Evolutionary conservation across 1,284 basidiomycete species (phyloP).

Genomic region (Leucoagaricus sp.): DNA sequence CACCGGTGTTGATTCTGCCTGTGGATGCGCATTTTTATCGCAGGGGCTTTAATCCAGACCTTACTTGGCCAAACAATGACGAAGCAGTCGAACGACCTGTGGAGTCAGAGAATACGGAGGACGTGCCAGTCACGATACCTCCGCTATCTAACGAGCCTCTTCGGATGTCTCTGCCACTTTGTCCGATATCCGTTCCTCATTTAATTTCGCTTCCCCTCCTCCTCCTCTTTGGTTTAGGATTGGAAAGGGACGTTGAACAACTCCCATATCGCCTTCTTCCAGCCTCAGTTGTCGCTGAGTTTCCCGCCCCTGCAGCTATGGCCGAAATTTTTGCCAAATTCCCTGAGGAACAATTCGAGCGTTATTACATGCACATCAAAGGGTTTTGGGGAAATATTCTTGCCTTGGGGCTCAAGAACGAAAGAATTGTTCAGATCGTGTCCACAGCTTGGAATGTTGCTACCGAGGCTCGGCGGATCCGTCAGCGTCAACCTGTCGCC

Average conservation of each 20-base stretch:
- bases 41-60: conserved; percentile 41
- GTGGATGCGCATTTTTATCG: conserved; percentile 44
- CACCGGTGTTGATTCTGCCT: conserved; percentile 45
- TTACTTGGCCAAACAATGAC: conserved; percentile 25
- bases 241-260: conserved; percentile 39
- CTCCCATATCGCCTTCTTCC: conserved; percentile 44
- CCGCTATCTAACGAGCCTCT: conserved; percentile 19
- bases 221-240: conserved; percentile 41
- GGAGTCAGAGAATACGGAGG: conserved; percentile 21
- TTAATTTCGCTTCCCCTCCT: conserved; percentile 41
- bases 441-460: conserved; percentile 54
- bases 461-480: conserved; percentile 44
- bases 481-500: conserved; percentile 19
- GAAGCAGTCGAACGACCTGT: conserved; percentile 24
- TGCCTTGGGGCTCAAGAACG: conserved; percentile 41
- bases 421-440: conserved; percentile 40
- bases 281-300: conserved; percentile 43
- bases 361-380: conserved; percentile 39
- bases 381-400: conserved; percentile 57
- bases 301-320: conserved; percentile 59
- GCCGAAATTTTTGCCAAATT: conserved; percentile 42
- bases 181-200: conserved; percentile 40
- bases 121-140: conserved; percentile 34
- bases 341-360: conserved; percentile 37
- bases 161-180: conserved; percentile 39